A percentile compares a stretch with the other conserved stretches of the same genome.
phyloP scores from a whole-genome alignment of 768 basidiomycete genomes.

The Dentipellis sp. region DNA sequence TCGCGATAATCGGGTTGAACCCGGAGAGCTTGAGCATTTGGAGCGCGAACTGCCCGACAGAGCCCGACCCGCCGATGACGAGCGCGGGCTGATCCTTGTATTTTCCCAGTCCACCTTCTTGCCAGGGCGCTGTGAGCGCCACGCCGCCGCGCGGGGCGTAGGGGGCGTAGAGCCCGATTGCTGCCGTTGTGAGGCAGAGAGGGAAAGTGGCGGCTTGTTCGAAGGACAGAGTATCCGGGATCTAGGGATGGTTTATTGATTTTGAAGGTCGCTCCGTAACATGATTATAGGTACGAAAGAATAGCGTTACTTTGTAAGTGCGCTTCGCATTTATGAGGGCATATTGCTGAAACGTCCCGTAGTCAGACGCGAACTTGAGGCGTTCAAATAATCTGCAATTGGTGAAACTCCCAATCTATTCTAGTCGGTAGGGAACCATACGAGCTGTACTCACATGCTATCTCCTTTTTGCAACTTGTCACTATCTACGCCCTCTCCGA shows the following conservation, averaged over 20 bases:
- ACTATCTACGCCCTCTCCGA: constrained; percentile 1
- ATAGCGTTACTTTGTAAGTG: constrained; percentile 5
- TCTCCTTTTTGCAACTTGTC: background rate
- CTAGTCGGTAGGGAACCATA: background rate
- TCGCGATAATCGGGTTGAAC: constrained; percentile 9
- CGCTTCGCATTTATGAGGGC: constrained; percentile 7
- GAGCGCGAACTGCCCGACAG: constrained; percentile 12
- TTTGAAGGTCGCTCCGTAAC: background rate
- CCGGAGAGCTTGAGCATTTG: constrained; percentile 9
- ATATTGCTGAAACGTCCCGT: constrained; percentile 11
- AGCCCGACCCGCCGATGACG: constrained; percentile 12
- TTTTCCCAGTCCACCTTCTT: constrained; percentile 4
- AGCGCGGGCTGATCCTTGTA: constrained; percentile 6
- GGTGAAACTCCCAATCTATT: background rate
- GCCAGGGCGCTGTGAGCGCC: constrained; percentile 5
- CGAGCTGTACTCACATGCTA: background rate
- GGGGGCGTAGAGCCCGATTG: constrained; percentile 14
- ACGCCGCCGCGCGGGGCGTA: background rate
- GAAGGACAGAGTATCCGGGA: constrained; percentile 14
- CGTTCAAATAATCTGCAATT: constrained; percentile 1
- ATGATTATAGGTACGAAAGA: background rate
- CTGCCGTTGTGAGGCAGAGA: constrained; percentile 17
- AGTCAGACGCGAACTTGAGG: background rate
- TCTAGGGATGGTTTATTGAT: background rate
- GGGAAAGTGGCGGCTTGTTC: constrained; percentile 18